Evolutionary conservation across 371 early-diverging fungal species (phyloP).

Genomic region (Actinomortierella wolfii): DNA sequence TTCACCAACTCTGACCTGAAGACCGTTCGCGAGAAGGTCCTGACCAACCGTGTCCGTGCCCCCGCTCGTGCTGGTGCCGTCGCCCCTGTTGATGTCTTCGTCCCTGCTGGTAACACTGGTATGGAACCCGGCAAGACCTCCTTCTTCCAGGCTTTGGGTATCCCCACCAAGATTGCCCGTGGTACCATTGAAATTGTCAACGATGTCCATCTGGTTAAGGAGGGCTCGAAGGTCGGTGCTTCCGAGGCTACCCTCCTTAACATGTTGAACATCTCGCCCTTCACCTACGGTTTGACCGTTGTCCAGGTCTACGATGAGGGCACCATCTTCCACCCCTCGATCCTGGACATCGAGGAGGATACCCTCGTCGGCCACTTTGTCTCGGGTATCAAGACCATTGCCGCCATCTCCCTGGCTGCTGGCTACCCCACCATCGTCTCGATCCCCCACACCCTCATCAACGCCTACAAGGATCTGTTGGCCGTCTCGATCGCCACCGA

Average conservation of each 20-base stretch:
- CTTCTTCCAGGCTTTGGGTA: constrained; percentile 99
- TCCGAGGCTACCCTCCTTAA: constrained; percentile 99
- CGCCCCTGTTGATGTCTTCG: constrained; percentile 95
- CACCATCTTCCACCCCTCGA: constrained; percentile 86
- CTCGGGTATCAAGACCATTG: constrained; percentile 85
- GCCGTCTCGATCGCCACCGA: constrained; percentile 91
- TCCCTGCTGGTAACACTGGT: constrained; percentile 99
- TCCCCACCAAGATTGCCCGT: constrained; percentile 99
- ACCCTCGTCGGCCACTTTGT: constrained; percentile 81
- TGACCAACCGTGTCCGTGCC: constrained; percentile 95
- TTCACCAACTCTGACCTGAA: constrained; percentile 99
- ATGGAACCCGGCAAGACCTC: constrained; percentile 99
- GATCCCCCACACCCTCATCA: constrained; percentile 96
- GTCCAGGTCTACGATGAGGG: constrained; percentile 95
- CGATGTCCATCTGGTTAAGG: constrained; percentile 92
- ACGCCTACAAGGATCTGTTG: constrained; percentile 96
- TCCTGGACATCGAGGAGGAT: constrained; percentile 94
- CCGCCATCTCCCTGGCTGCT: constrained; percentile 94
- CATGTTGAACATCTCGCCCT: constrained; percentile 99
- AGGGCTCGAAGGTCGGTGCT: constrained; percentile 96
- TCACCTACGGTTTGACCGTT: constrained; percentile 99
- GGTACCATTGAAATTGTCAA: constrained; percentile 99
- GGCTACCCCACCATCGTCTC: constrained; percentile 96
- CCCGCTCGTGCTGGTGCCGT: constrained; percentile 99
- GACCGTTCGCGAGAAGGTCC: constrained; percentile 91